phyloP scores from a whole-genome alignment of 192 early-diverging fungal genomes.

The Umbelopsis sp. region DNA sequence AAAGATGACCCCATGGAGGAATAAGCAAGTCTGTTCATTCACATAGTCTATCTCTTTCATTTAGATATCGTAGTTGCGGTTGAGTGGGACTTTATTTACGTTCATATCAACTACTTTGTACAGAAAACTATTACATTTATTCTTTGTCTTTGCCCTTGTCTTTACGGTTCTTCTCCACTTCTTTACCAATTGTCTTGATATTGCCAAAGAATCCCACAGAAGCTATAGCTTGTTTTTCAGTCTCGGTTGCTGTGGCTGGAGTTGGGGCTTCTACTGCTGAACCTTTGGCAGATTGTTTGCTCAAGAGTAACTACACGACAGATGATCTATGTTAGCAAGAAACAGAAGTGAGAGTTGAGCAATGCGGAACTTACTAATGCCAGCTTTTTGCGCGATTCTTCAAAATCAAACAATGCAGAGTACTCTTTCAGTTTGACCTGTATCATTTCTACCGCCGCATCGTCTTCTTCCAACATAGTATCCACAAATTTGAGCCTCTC shows the following conservation, averaged over 20 bases:
- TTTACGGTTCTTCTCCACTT: neutral
- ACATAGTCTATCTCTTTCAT: neutral
- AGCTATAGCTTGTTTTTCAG: neutral
- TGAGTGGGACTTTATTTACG: neutral
- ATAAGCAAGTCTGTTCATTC: neutral
- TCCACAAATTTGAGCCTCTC: conserved; percentile 28
- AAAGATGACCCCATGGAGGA: conserved; percentile 15
- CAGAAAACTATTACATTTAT: neutral
- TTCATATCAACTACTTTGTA: conserved; percentile 5
- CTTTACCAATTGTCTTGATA: neutral
- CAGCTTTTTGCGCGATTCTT: conserved; percentile 39
- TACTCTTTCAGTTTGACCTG: conserved; percentile 31
- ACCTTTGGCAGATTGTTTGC: neutral
- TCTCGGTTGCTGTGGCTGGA: neutral
- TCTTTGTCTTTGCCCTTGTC: neutral
- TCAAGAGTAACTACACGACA: neutral
- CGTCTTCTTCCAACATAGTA: conserved; percentile 25
- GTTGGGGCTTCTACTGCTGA: neutral
- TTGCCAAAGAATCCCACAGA: conserved; percentile 4
- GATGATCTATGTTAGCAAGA: neutral
- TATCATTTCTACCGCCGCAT: conserved; percentile 30
- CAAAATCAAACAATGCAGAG: conserved; percentile 46
- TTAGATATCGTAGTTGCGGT: neutral
- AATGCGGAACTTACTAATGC: conserved; percentile 34
- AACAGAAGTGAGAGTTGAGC: neutral